Percentiles rank a stretch among this genome's conserved stretches.
Conservation (phyloP, 1,139 yeast genomes). For the Yamadazyma jaroonii region DNA sequence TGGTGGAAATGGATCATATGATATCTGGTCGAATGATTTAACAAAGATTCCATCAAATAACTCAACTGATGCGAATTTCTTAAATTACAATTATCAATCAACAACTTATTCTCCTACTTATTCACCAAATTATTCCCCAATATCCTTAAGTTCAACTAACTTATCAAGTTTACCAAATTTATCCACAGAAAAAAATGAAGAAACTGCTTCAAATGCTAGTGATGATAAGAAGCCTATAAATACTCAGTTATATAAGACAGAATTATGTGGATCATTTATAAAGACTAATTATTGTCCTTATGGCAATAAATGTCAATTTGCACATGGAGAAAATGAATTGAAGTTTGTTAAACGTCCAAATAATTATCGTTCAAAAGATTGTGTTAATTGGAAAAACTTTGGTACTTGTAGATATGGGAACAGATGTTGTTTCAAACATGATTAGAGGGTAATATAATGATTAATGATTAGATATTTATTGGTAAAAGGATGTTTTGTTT, state of each 20-base stretch:
- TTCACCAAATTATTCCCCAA: slow-evolving; percentile 2
- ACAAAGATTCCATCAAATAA: slow-evolving; percentile 5
- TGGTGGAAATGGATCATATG: too few relatives aligned
- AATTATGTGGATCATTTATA: slow-evolving; percentile 77
- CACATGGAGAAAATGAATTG: slow-evolving; percentile 81
- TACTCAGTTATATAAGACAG: slow-evolving; percentile 83
- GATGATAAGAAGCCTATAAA: slow-evolving; percentile 38
- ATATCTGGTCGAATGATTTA: slow-evolving; percentile 8
- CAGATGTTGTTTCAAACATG: slow-evolving; percentile 90
- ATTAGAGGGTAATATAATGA: slow-evolving; percentile 17
- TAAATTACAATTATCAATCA: slow-evolving; percentile 1
- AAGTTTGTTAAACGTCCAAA: slow-evolving; percentile 72
- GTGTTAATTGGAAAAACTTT: slow-evolving; percentile 81
- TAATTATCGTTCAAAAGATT: slow-evolving; percentile 89
- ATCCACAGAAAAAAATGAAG: background rate
- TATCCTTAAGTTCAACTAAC: slow-evolving; percentile 1
- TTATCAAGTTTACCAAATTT: background rate
- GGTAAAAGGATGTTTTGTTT: slow-evolving; percentile 1
- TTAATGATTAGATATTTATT: slow-evolving; percentile 13
- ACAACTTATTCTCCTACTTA: background rate
- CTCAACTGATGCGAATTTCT: slow-evolving; percentile 2
- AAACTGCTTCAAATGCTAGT: background rate
- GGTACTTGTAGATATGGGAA: slow-evolving; percentile 88
- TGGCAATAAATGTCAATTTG: slow-evolving; percentile 91
- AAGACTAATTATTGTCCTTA: slow-evolving; percentile 79